These are phyloP conservation scores for Agaricus blazei DNA, from an alignment of 768 basidiomycete genomes.

Conservation along the genomic window DNA sequence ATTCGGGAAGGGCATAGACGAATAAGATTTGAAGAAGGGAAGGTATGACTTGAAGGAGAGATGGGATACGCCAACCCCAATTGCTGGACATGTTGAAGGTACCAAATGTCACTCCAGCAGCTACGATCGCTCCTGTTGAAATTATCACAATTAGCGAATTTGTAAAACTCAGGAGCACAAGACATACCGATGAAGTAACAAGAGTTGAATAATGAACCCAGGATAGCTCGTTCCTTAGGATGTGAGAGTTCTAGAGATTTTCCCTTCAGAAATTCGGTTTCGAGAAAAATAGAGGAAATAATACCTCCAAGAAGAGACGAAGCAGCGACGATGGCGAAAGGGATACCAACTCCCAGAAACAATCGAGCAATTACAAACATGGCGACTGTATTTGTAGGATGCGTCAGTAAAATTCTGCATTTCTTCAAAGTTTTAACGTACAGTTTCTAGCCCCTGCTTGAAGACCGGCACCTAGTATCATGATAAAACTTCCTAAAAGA, in stretches of 20 bases:
- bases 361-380: constrained; percentile 57
- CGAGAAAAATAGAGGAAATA: background rate
- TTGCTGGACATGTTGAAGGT: constrained; percentile 54
- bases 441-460: constrained; percentile 46
- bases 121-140: constrained; percentile 45
- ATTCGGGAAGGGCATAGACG: constrained; percentile 57
- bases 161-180: background rate
- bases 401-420: background rate
- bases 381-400: constrained; percentile 31
- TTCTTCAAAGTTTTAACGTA: constrained; percentile 18
- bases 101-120: constrained; percentile 56
- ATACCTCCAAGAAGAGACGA: constrained; percentile 57
- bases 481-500: constrained; percentile 43
- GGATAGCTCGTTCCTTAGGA: constrained; percentile 61
- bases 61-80: constrained; percentile 71
- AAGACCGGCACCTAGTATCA: constrained; percentile 41
- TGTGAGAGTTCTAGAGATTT: constrained; percentile 50
- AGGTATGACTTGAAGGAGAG: constrained; percentile 53
- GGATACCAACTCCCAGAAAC: constrained; percentile 53
- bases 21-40: constrained; percentile 49
- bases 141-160: background rate
- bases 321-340: constrained; percentile 58
- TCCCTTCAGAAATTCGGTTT: background rate
- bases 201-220: constrained; percentile 61
- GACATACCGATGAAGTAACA: constrained; percentile 52